These are phyloP conservation scores for Mycena chlorophos DNA, from an alignment of 768 basidiomycete species.

Conservation along the genomic window DNA sequence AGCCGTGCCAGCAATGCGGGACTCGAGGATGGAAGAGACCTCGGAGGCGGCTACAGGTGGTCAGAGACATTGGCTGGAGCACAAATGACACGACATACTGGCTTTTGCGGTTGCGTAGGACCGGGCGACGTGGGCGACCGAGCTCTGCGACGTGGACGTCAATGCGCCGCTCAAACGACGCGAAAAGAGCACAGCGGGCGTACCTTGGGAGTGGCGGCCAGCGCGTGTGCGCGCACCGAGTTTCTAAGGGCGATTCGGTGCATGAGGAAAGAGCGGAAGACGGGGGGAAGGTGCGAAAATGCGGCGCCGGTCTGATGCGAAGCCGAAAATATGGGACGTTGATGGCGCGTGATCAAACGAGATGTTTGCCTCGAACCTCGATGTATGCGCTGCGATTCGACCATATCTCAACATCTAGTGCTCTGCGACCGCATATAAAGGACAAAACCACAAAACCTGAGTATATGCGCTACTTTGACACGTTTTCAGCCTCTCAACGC, in stretches of 20 bases:
- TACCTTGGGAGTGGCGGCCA: constrained; percentile 70
- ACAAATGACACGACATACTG: constrained; percentile 49
- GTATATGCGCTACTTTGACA: no score
- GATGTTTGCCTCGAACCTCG: background rate
- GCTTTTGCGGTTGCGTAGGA: constrained; percentile 98
- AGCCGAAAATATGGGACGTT: background rate
- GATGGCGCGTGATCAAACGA: background rate
- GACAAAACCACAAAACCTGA: no score
- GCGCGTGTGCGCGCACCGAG: constrained; percentile 74
- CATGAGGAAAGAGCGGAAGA: constrained; percentile 54
- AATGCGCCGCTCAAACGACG: constrained; percentile 18
- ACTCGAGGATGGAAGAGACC: constrained; percentile 98
- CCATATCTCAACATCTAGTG: no score
- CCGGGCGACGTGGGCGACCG: constrained; percentile 61
- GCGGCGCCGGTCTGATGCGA: background rate
- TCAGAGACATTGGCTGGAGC: constrained; percentile 21
- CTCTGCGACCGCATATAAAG: no score
- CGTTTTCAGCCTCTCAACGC: no score
- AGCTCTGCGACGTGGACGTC: constrained; percentile 37
- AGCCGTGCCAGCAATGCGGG: constrained; percentile 91
- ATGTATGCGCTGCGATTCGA: background rate
- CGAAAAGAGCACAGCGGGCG: constrained; percentile 27
- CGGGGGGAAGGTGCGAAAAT: constrained; percentile 30
- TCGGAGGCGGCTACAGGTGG: constrained; percentile 84
- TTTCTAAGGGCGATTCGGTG: constrained; percentile 86